Conservation (phyloP, 164 flowering plant genomes). For the Nymphaea colorata region DNA sequence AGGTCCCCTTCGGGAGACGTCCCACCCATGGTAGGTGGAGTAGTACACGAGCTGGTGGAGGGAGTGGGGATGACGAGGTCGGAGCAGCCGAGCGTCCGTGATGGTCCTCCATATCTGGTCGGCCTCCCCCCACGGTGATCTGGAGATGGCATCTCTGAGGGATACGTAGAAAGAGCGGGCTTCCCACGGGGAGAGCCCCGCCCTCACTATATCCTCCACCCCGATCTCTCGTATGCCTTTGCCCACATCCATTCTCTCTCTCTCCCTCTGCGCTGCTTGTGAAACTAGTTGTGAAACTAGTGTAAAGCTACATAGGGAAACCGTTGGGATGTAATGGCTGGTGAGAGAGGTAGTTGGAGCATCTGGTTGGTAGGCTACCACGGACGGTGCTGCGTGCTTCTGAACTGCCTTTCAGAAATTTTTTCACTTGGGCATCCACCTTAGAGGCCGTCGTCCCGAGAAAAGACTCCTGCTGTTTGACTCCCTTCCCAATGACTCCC, state of each 20-base stretch:
- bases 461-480: no score
- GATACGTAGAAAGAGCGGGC: constrained; percentile 28
- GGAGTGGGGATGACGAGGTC: constrained; percentile 58
- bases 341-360: no score
- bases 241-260: constrained; percentile 3
- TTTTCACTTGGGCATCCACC: no score
- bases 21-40: constrained; percentile 57
- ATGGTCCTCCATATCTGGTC: constrained; percentile 42
- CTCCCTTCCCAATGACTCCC: no score
- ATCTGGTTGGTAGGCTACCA: no score
- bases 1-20: constrained; percentile 49
- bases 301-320: no score
- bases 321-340: no score
- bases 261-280: not conserved
- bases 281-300: no score
- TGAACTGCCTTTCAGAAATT: no score
- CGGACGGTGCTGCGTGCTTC: no score
- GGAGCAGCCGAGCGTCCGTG: constrained; percentile 33
- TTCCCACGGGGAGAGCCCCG: constrained; percentile 38
- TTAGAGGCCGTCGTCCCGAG: no score
- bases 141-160: constrained; percentile 18
- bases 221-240: constrained; percentile 27
- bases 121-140: constrained; percentile 13
- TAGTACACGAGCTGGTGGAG: constrained; percentile 79
- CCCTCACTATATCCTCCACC: constrained; percentile 33